Base-by-base conservation (phyloP, 768 basidiomycete genomes). In the Suillus lakei region DNA sequence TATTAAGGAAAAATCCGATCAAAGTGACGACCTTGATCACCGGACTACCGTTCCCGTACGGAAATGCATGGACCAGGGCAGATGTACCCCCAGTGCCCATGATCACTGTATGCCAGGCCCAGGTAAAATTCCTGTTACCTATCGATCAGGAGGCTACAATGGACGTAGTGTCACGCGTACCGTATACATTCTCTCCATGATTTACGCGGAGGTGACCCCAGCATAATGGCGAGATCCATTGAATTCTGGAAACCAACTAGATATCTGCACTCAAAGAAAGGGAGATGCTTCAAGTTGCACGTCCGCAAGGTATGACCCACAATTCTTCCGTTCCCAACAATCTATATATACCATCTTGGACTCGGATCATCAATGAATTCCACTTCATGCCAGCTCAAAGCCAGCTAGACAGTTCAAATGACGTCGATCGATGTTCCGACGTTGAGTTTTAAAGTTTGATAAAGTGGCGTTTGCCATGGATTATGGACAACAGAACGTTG, bases 11-110 rank as follows among this genome's bases (percentile, higher is more conserved):
- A 68, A 84, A 80, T 51, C 81, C 51, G n/a, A 74, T 68, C 18
- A 81, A 71, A 0, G 79, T 79, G 50, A 81, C 71, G 16, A 76
- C 69, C 60, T 76, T 74, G 62, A 82, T 72, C 61, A 73, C 60
- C 18, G 73, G 72, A 60, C 67, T 78, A 18, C 73, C 73, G 8
- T 74, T 72, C 32, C 81, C 76, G 62, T 84, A 84, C 21, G 83
- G 82, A 51, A 85, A 79, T 62, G 74, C 75, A 66, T 82, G 77
- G 41, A 84, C 66, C 34, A 84, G 72, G 56, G 79, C 70, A 15
- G 80, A 78, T 30, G 76, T 73, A 18, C 74, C 79, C 5, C 84
- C 83, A 1, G 83, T 84, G 61, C 83, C 83, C 83, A 84, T 84
- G 34, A 80, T 74, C 21, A 83, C 80, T 13, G 83, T 80, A 67